These are phyloP conservation scores for Acrocalymma vagum DNA, from an alignment of 2,329 filamentous ascomycete species.

Conservation along the genomic window DNA sequence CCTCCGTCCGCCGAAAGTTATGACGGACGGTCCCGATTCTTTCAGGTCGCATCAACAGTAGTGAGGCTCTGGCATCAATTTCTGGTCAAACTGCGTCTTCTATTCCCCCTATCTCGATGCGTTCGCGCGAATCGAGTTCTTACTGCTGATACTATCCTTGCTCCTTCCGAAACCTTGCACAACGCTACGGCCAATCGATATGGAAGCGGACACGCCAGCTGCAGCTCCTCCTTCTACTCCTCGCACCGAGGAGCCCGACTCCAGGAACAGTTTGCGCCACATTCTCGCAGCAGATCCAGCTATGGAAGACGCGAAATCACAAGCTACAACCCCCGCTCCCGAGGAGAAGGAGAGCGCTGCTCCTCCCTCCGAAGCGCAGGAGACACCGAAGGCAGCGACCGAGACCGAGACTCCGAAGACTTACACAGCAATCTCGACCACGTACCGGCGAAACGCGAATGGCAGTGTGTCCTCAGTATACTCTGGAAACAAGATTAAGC, in stretches of 20 bases:
- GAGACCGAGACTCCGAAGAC: slow-evolving; percentile 37
- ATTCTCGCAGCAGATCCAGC: slow-evolving; percentile 46
- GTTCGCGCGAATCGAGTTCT: not conserved
- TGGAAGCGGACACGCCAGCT: slow-evolving; percentile 26
- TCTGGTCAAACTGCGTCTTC: not conserved
- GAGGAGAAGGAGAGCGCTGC: slow-evolving; percentile 43
- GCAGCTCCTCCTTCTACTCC: slow-evolving; percentile 22
- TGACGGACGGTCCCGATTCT: too few species aligned
- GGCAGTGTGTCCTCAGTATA: slow-evolving; percentile 73
- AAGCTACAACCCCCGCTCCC: slow-evolving; percentile 36
- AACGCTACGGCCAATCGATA: slow-evolving; percentile 18
- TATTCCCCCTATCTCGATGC: not conserved
- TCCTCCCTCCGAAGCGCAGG: slow-evolving; percentile 34
- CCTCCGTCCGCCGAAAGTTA: too few species aligned
- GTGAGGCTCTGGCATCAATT: too few species aligned
- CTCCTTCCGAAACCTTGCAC: slow-evolving; percentile 26
- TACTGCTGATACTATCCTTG: slow-evolving; percentile 15
- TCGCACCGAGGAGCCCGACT: slow-evolving; percentile 45
- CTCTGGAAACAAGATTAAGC: slow-evolving; percentile 79
- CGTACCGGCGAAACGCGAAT: slow-evolving; percentile 68
- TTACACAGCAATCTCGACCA: slow-evolving; percentile 59
- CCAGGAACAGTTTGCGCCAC: slow-evolving; percentile 49
- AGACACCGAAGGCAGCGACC: slow-evolving; percentile 34
- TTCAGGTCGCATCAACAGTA: too few species aligned
- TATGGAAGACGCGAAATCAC: slow-evolving; percentile 45